A percentile compares a stretch with the other conserved stretches of the same genome.
Conservation (phyloP, 1,139 yeast species). For the Geotrichum klebahnii region DNA sequence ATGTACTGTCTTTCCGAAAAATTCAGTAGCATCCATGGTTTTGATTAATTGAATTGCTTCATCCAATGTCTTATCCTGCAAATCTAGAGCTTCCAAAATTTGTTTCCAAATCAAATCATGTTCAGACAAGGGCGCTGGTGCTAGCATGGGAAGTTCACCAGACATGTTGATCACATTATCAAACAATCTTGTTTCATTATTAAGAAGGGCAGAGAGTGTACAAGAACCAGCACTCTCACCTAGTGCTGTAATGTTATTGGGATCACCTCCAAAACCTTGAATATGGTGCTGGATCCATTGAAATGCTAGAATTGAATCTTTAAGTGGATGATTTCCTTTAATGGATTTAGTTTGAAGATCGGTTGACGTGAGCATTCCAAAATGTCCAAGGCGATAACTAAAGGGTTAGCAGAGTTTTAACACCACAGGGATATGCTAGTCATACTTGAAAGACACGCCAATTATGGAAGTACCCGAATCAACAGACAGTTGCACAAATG, state of each 20-base stretch:
- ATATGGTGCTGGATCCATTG: constrained; percentile 41
- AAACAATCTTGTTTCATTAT: not conserved
- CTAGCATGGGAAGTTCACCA: not conserved
- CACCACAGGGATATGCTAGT: no score
- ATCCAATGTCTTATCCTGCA: not conserved
- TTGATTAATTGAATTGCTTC: not conserved
- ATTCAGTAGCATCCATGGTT: not conserved
- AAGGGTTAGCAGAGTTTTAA: no score
- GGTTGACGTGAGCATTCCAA: constrained; percentile 29
- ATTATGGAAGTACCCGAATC: constrained; percentile 24
- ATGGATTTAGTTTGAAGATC: constrained; percentile 31
- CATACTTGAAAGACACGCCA: constrained; percentile 25
- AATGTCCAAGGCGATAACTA: constrained; percentile 34
- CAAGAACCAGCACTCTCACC: constrained; percentile 42
- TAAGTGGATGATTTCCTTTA: constrained; percentile 33
- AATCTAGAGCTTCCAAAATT: not conserved
- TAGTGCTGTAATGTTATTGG: constrained; percentile 37
- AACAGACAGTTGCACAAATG: constrained; percentile 18
- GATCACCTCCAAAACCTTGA: constrained; percentile 41
- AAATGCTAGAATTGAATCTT: constrained; percentile 39
- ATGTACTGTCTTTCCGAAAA: not conserved
- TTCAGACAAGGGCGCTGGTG: not conserved
- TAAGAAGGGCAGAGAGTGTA: not conserved
- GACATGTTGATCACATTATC: constrained; percentile 2
- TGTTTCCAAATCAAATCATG: not conserved